These are phyloP conservation scores for Bacidia rubella DNA, from an alignment of 495 filamentous ascomycete genomes.

Conservation along the genomic window DNA sequence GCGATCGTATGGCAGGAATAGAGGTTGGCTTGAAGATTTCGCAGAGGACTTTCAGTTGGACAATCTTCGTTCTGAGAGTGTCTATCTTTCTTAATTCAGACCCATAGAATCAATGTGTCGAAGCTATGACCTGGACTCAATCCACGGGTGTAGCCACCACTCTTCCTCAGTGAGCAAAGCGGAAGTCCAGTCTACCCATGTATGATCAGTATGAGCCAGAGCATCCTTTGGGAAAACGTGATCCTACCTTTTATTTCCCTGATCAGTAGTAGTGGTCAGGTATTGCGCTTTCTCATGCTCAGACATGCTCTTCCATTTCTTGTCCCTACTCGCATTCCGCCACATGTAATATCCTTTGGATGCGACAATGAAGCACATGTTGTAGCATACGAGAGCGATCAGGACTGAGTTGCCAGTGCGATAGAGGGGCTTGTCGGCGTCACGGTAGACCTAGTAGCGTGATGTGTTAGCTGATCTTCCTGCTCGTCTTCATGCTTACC, in stretches of 20 bases:
- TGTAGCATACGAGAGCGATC: slow-evolving; percentile 38
- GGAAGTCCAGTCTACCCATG: slow-evolving; percentile 35
- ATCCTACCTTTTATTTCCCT: slow-evolving; percentile 53
- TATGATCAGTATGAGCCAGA: slow-evolving; percentile 1
- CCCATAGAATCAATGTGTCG: too few relatives aligned
- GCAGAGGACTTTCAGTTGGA: too few relatives aligned
- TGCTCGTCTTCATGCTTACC: too few relatives aligned
- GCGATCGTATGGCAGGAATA: too few relatives aligned
- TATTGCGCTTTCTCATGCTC: slow-evolving; percentile 49
- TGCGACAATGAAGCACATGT: slow-evolving; percentile 40
- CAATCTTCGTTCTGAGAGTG: too few relatives aligned
- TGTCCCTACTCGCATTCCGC: slow-evolving; percentile 42
- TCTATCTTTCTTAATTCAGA: too few relatives aligned
- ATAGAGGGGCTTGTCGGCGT: slow-evolving; percentile 53
- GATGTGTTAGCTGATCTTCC: neutral
- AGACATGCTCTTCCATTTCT: slow-evolving; percentile 45
- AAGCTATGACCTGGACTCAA: too few relatives aligned
- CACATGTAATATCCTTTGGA: slow-evolving; percentile 51
- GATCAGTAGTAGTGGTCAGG: slow-evolving; percentile 47
- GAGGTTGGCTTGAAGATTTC: too few relatives aligned
- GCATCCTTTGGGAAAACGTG: neutral
- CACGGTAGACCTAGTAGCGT: slow-evolving; percentile 44
- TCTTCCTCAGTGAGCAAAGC: slow-evolving; percentile 37
- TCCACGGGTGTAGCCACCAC: too few relatives aligned
- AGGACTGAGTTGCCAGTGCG: slow-evolving; percentile 52